phyloP scores from a whole-genome alignment of 306 rosid genomes.

The Prunus salicina region DNA sequence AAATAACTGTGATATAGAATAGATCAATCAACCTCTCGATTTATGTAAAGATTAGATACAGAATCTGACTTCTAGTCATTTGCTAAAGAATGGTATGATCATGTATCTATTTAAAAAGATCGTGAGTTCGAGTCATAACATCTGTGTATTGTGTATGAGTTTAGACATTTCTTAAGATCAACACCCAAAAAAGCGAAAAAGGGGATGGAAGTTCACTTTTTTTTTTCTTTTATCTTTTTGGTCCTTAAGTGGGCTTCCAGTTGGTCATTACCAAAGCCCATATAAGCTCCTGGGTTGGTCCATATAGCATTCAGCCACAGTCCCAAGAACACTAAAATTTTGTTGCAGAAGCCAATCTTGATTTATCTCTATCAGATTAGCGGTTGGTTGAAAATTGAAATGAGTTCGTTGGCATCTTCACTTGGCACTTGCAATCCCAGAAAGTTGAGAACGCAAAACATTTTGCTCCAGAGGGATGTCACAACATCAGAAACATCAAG shows the following conservation, averaged over 20 bases:
- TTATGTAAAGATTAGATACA: not conserved
- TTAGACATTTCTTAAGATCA: not conserved
- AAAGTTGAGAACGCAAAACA: slow-evolving; percentile 1
- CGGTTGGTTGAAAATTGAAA: slow-evolving; percentile 33
- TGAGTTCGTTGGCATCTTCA: slow-evolving; percentile 43
- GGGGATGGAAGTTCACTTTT: not conserved
- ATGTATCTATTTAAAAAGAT: too few relatives aligned
- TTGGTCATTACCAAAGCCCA: not conserved
- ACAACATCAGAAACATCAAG: slow-evolving; percentile 18
- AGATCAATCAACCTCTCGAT: not conserved
- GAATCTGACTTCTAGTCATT: too few relatives aligned
- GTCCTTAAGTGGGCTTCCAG: not conserved
- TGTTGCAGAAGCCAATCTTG: slow-evolving; percentile 13
- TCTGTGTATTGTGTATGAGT: too few relatives aligned
- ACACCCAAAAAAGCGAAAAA: not conserved
- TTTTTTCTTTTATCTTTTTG: too few relatives aligned
- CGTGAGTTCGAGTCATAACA: too few relatives aligned
- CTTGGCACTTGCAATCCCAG: slow-evolving; percentile 27
- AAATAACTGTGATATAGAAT: too few relatives aligned
- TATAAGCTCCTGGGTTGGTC: not conserved
- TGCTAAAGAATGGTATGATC: not conserved
- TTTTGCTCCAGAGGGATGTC: slow-evolving; percentile 11
- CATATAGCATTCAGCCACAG: not conserved
- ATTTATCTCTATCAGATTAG: not conserved
- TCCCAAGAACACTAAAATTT: not conserved